Conservation (phyloP, 2,329 filamentous ascomycete genomes). For the Xylariaceae sp. region DNA sequence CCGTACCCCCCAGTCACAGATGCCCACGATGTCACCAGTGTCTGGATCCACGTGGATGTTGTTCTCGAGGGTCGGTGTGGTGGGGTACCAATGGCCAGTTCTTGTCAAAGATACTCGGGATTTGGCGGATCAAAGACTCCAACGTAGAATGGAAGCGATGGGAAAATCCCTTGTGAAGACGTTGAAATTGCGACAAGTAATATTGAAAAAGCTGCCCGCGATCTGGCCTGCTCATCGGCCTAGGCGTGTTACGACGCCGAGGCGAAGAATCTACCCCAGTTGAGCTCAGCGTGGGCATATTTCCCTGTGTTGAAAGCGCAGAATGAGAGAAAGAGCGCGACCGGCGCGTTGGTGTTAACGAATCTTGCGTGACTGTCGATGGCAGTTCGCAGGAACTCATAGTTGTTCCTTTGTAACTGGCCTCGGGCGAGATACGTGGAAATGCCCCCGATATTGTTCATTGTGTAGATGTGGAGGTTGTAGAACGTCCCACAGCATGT, state of each 20-base stretch:
- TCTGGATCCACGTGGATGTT: slow-evolving; percentile 21
- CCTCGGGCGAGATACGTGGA: slow-evolving; percentile 15
- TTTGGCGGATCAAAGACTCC: slow-evolving; percentile 9
- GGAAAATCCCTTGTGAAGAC: slow-evolving; percentile 13
- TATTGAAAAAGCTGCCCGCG: slow-evolving; percentile 8
- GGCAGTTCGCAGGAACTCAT: slow-evolving; percentile 13
- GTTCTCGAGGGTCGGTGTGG: slow-evolving; percentile 22
- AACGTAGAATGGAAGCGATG: background rate
- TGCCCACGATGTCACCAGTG: slow-evolving; percentile 17
- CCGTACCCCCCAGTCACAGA: slow-evolving; percentile 22
- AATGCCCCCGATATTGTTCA: slow-evolving; percentile 17
- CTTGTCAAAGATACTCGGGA: slow-evolving; percentile 14
- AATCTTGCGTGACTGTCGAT: slow-evolving; percentile 14
- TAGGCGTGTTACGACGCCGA: slow-evolving; percentile 18
- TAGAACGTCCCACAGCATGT: too few relatives aligned
- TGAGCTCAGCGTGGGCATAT: background rate
- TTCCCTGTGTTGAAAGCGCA: too few relatives aligned
- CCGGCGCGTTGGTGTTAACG: background rate
- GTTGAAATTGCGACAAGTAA: slow-evolving; percentile 13
- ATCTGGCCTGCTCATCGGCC: slow-evolving; percentile 8
- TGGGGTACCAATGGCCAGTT: slow-evolving; percentile 19
- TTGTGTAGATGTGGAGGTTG: slow-evolving; percentile 12
- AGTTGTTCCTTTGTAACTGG: slow-evolving; percentile 13
- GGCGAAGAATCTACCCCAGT: slow-evolving; percentile 16
- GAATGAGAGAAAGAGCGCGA: too few relatives aligned